Conservation (phyloP, 371 early-diverging fungal species). For the Thermomucor indicae-seudaticae region DNA sequence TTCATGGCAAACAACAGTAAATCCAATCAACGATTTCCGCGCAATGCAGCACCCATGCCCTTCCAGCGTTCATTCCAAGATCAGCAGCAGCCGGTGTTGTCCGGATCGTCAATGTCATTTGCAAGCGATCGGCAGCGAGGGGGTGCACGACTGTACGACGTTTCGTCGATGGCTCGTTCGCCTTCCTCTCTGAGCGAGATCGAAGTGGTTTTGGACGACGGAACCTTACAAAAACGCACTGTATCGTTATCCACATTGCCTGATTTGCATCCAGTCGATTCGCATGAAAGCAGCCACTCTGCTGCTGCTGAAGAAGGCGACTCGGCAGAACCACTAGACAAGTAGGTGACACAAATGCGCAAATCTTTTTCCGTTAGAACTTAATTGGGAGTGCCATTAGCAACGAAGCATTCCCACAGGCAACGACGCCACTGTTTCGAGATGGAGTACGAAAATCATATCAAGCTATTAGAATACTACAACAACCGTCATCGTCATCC, state of each 20-base stretch:
- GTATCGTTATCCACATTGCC: conserved; percentile 22
- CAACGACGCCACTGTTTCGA: background rate
- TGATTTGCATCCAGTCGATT: conserved; percentile 3
- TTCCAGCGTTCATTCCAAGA: background rate
- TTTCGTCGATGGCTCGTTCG: conserved; percentile 2
- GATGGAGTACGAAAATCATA: background rate
- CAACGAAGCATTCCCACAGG: background rate
- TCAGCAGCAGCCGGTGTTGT: background rate
- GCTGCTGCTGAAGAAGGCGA: conserved; percentile 4
- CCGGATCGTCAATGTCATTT: background rate
- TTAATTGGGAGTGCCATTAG: too few species aligned
- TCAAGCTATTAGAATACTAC: conserved; percentile 3
- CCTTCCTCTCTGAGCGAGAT: conserved; percentile 16
- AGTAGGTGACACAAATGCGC: too few species aligned
- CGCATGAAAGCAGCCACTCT: background rate
- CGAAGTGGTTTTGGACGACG: conserved; percentile 29
- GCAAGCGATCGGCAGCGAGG: conserved; percentile 1
- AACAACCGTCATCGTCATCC: conserved; percentile 3
- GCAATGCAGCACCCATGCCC: conserved; percentile 3
- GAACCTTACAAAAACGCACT: conserved; percentile 18
- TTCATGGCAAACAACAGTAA: background rate
- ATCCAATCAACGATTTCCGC: conserved; percentile 1
- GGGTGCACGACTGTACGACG: background rate
- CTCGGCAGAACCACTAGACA: too few species aligned
- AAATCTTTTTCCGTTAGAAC: too few species aligned